Percentiles rank a stretch among this genome's conserved stretches.
Evolutionary conservation across 2,329 filamentous ascomycete genomes (phyloP).

Genomic region (Fusarium fracticaudum): DNA sequence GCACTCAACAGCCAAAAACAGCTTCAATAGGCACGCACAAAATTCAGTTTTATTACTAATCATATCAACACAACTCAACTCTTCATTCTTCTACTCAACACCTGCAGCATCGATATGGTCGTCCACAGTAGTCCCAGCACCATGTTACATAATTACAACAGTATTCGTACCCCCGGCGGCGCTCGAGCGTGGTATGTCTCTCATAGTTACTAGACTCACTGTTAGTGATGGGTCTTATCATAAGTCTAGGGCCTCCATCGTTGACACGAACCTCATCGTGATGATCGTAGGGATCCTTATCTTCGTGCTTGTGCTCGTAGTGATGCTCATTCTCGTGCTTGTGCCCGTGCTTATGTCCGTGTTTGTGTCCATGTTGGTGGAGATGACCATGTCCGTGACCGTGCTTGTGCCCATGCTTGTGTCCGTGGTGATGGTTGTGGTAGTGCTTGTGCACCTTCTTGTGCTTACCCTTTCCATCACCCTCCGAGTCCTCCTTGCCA

Average conservation of each 20-base stretch:
- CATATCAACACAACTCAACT: background rate
- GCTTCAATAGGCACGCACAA: background rate
- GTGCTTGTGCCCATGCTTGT: conserved; percentile 2
- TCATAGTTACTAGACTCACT: background rate
- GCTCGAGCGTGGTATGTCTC: background rate
- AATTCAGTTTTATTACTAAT: background rate
- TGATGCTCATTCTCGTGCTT: background rate
- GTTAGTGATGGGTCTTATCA: background rate
- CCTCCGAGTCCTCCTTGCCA: background rate
- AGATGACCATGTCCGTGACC: background rate
- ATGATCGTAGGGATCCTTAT: background rate
- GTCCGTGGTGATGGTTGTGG: background rate
- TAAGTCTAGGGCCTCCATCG: background rate
- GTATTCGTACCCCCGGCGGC: background rate
- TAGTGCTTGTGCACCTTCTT: conserved; percentile 9
- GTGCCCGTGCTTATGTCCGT: conserved; percentile 2
- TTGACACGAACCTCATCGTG: conserved; percentile 4
- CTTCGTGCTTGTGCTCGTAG: background rate
- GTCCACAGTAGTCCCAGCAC: background rate
- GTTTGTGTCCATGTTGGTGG: background rate
- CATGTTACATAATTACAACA: background rate
- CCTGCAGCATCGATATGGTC: background rate
- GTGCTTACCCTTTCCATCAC: conserved; percentile 3
- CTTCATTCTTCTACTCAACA: background rate
- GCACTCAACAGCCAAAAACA: background rate